Conservation (phyloP, 768 basidiomycete species). For the Suillus variegatus region DNA sequence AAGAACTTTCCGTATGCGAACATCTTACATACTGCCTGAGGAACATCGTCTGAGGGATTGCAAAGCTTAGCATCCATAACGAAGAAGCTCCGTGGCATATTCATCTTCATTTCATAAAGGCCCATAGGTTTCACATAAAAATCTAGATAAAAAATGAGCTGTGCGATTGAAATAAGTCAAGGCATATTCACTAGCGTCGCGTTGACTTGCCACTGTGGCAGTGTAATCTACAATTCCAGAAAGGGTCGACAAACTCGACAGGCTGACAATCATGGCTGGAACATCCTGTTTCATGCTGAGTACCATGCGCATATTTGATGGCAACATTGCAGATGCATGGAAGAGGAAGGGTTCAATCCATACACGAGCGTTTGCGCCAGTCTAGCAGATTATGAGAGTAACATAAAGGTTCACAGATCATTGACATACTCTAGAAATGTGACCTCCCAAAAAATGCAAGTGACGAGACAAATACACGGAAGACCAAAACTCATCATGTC, state of each 20-base stretch:
- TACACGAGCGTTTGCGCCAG: neutral
- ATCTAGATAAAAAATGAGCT: neutral
- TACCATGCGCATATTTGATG: neutral
- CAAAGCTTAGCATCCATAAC: neutral
- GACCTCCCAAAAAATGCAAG: neutral
- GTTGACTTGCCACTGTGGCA: neutral
- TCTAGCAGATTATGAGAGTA: neutral
- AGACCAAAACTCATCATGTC: neutral
- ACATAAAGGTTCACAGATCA: neutral
- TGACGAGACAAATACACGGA: neutral
- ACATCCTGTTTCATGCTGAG: neutral
- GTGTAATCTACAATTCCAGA: neutral
- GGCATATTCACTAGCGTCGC: neutral
- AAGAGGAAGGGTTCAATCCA: neutral
- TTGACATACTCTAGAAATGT: neutral
- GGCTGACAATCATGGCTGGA: neutral
- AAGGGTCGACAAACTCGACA: neutral
- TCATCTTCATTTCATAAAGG: too few species aligned
- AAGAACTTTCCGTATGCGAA: neutral
- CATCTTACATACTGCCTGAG: neutral
- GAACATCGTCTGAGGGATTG: neutral
- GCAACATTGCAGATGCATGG: neutral
- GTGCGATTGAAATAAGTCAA: neutral
- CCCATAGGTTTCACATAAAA: neutral
- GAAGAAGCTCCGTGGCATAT: neutral